Conservation (phyloP, 495 filamentous ascomycete genomes). For the Penicillium mononematosum region DNA sequence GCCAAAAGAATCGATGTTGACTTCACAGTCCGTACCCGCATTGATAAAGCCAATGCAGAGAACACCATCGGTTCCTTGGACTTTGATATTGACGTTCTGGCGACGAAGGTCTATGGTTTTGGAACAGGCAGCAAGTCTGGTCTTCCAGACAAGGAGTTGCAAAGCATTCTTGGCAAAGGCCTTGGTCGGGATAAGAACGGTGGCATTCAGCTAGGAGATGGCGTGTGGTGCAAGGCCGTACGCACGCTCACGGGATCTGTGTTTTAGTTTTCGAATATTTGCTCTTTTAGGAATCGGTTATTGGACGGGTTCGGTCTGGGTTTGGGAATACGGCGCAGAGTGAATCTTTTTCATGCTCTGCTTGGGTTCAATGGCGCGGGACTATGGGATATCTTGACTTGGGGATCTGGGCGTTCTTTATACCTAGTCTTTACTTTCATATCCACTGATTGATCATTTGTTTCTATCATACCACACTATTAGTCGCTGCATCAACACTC, state of each 20-base stretch:
- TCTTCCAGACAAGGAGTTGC: constrained; percentile 40
- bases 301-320: constrained; percentile 5
- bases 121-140: constrained; percentile 31
- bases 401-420: constrained; percentile 6
- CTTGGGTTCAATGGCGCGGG: background rate
- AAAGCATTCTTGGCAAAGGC: constrained; percentile 36
- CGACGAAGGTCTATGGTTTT: constrained; percentile 49
- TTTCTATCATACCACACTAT: background rate
- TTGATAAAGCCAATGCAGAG: constrained; percentile 17
- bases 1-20: constrained; percentile 43
- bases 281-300: constrained; percentile 1
- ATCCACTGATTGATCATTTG: constrained; percentile 2
- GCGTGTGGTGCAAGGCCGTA: constrained; percentile 45
- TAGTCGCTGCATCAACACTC: background rate
- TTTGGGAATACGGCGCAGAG: constrained; percentile 7
- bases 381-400: background rate
- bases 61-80: constrained; percentile 32
- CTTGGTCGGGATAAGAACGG: constrained; percentile 25
- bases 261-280: constrained; percentile 26
- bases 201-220: constrained; percentile 33
- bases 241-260: constrained; percentile 37
- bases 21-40: constrained; percentile 38
- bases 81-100: constrained; percentile 42
- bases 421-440: background rate
- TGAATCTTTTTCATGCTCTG: background rate